A percentile compares a stretch with the other conserved stretches of the same genome.
Conservation (phyloP, 352 stramenopile genomes). For the Phytophthora tubulina region DNA sequence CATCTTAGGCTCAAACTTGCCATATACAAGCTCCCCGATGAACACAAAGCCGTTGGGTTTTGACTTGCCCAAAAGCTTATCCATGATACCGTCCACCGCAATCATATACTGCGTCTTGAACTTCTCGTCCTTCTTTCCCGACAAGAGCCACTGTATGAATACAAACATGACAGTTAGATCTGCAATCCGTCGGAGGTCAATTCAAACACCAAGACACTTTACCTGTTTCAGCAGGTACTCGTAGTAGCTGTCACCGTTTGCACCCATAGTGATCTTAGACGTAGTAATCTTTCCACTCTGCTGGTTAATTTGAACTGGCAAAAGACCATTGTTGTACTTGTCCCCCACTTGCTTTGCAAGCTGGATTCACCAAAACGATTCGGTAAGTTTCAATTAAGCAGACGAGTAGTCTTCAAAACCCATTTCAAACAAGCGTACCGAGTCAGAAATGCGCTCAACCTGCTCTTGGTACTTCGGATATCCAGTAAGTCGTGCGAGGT, state of each 20-base stretch:
- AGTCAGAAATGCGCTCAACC: conserved; percentile 76
- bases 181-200: not conserved
- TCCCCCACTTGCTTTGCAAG: conserved; percentile 60
- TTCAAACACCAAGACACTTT: not conserved
- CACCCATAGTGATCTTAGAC: conserved; percentile 75
- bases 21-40: conserved; percentile 73
- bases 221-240: conserved; percentile 89
- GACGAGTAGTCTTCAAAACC: too few species aligned
- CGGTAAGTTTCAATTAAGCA: not conserved
- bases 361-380: conserved; percentile 29
- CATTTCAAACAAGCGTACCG: conserved; percentile 40
- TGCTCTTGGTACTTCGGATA: conserved; percentile 71
- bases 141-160: conserved; percentile 65
- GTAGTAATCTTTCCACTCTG: conserved; percentile 49
- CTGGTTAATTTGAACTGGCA: conserved; percentile 63
- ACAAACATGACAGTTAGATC: conserved; percentile 7
- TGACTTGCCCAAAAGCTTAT: conserved; percentile 62
- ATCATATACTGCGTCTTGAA: conserved; percentile 74
- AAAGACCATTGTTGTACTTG: conserved; percentile 62
- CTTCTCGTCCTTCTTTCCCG: conserved; percentile 77
- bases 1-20: conserved; percentile 73
- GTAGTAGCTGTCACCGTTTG: conserved; percentile 88
- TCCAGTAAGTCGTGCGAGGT: conserved; percentile 67
- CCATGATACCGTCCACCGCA: conserved; percentile 70
- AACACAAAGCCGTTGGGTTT: conserved; percentile 71